Evolutionary conservation across 495 filamentous ascomycete genomes (phyloP), one percentile per base, ranked within the genome.

Genomic region (Lophiotrema nucula): DNA sequence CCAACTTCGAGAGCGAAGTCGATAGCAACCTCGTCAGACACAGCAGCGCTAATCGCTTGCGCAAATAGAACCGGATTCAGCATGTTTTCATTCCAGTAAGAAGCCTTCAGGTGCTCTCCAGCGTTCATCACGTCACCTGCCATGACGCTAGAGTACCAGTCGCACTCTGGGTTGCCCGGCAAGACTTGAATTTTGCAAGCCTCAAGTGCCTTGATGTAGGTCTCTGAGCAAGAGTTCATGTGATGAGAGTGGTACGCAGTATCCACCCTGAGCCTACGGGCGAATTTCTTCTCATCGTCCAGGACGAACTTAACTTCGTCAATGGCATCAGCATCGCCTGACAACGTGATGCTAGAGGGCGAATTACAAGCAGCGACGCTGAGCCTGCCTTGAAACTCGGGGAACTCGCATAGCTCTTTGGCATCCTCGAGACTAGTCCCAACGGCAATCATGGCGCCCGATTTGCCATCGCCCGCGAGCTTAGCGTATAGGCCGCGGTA

Each of bases 211-310:
- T 18, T 22, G 1, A 27, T 8, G 28, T 42, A 45, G 3, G 27
- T 3, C n/a, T 25, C 42, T 16, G 11, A n/a, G 18, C 23, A 38
- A 1, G 23, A 16, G 2, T 26, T 6, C 53, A 63, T 63, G 6
- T 57, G 54, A 10, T 46, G 22, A 3, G 60, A 63, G 43, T 63
- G 60, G 33, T 63, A 63, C 1, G 60, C 60, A 22, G 51, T 57
- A 8, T 57, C 59, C 8, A 58, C 54, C 42, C 26, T 39, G 2
- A 63, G 31, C 6, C 1, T 0, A 3, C 46, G 11, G 12, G 19
- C 43, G 18, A 25, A 52, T 27, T 23, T 47, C n/a, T 26, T 24
- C 38, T 45, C 37, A 1, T 31, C 46, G 10, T n/a, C 61, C 0
- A 39, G 11, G 3, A 28, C 12, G 0, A 8, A 16, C 19, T 26